Percentiles rank a stretch among this genome's conserved stretches.
Conservation (phyloP, 2,329 filamentous ascomycete genomes). For the Penicillium sp. region DNA sequence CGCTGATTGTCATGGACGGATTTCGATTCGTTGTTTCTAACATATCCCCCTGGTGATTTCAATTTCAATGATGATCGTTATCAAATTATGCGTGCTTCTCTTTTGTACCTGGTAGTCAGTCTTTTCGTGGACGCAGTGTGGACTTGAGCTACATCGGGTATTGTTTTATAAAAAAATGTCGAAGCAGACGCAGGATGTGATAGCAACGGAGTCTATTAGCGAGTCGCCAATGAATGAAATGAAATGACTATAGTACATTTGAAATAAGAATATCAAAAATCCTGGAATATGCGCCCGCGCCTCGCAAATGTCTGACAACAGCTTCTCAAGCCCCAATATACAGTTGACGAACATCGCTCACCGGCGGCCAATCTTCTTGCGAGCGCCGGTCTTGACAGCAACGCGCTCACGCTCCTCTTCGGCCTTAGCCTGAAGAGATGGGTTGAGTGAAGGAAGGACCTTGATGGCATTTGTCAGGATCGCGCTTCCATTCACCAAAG, state of each 20-base stretch:
- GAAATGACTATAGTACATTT: slow-evolving; percentile 30
- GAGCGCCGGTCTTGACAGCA: slow-evolving; percentile 27
- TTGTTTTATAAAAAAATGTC: background rate
- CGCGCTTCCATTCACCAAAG: slow-evolving; percentile 56
- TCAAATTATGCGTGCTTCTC: too few species aligned
- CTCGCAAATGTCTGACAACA: slow-evolving; percentile 33
- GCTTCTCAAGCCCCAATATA: slow-evolving; percentile 27
- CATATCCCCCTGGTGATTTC: too few species aligned
- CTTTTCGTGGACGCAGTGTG: background rate
- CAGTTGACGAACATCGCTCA: slow-evolving; percentile 14
- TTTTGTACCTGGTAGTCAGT: too few species aligned
- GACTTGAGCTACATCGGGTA: background rate
- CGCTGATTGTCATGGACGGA: too few species aligned
- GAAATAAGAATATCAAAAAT: slow-evolving; percentile 26
- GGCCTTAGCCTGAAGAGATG: slow-evolving; percentile 27
- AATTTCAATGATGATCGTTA: too few species aligned
- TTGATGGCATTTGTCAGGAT: slow-evolving; percentile 39
- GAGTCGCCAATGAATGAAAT: slow-evolving; percentile 23
- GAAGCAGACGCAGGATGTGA: background rate
- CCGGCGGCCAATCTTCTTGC: slow-evolving; percentile 23
- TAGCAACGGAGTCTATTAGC: slow-evolving; percentile 6
- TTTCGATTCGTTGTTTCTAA: too few species aligned
- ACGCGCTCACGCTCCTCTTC: slow-evolving; percentile 28
- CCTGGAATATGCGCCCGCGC: slow-evolving; percentile 36
- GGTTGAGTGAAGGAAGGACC: slow-evolving; percentile 35